Base-by-base conservation (phyloP, 2,329 filamentous ascomycete species). In the Kalaharituber pfeilii region DNA sequence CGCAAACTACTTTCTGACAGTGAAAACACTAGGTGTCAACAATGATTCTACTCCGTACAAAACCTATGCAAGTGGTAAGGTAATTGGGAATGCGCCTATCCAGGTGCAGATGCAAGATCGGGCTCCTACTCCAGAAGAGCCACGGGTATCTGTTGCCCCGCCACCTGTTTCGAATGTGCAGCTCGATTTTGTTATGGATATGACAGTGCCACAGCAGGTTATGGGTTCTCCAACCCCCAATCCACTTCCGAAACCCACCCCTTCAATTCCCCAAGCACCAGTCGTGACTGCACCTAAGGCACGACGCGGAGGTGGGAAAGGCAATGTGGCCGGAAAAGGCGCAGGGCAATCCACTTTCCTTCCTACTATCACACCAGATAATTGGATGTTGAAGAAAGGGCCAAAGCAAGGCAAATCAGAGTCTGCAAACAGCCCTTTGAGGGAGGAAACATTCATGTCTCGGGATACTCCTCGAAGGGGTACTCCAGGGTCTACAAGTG, bases 41-140 rank as follows among this genome's bases (percentile, higher is more conserved):
- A 47, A 47, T 24, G 42, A 47, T 47, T 47, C 42, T 13, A 47
- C 42, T 22, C 42, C 42, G 2, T 47, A 47, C 24, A 47, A 47
- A 22, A 47, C 42, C 18, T 47, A 47, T 13, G 42, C 42, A 13
- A 47, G 42, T 47, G 42, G 42, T 22, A 47, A 47, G 22, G 42
- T 47, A 4, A 22, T 47, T 13, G 42, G 42, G 13, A 47, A 47
- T 24, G 42, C 42, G 15, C 42, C 42, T 13, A 22, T 25, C 22
- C 42, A 47, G 25, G 42, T 47, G 24, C 42, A 47, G 15, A 47
- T 22, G 42, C 42, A 47, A 18, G 42, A 47, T 47, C 42, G 42
- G 13, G 18, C 42, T 4, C 3, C 5, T 4, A 20, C 42, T 6
- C 42, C 42, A 22, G 42, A 47, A 25, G 42, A 47, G 42, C n/a